Evolutionary conservation across 495 filamentous ascomycete genomes (phyloP).

Genomic region (Opeltia flavorubescens): DNA sequence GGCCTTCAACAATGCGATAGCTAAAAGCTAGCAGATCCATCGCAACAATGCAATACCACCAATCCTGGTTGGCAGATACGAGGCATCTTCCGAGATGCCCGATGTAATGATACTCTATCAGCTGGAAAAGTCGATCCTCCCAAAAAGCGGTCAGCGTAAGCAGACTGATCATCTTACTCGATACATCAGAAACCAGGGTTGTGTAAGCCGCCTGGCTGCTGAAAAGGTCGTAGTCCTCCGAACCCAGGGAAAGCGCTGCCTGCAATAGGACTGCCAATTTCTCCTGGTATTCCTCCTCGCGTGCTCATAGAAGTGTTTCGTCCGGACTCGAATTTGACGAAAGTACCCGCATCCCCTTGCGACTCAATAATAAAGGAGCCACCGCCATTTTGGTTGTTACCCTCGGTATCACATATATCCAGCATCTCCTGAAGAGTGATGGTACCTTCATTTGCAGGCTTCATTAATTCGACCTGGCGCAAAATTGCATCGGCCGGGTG

Average conservation of each 20-base stretch:
- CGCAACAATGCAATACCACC: neutral
- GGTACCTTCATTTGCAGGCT: constrained; percentile 37
- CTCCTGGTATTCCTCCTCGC: constrained; percentile 30
- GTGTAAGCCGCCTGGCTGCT: constrained; percentile 12
- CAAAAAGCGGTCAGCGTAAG: neutral
- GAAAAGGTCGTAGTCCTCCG: constrained; percentile 21
- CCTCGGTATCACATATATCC: constrained; percentile 85
- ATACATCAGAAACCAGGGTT: too few relatives aligned
- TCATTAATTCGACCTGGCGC: constrained; percentile 47
- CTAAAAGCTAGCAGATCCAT: neutral
- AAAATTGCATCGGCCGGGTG: constrained; percentile 53
- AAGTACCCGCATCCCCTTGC: constrained; percentile 30
- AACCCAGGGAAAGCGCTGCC: constrained; percentile 30
- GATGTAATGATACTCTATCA: too few relatives aligned
- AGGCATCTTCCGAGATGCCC: too few relatives aligned
- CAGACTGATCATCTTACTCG: neutral
- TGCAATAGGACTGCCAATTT: constrained; percentile 37
- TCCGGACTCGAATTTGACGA: constrained; percentile 49
- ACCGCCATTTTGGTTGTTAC: constrained; percentile 75
- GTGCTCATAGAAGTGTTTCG: constrained; percentile 27
- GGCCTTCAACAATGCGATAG: neutral
- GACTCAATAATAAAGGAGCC: constrained; percentile 59
- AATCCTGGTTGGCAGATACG: neutral
- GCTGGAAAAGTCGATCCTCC: neutral
- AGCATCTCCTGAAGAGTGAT: constrained; percentile 60